phyloP scores from a whole-genome alignment of 495 filamentous ascomycete genomes.

The Aspergillus panamensis region DNA sequence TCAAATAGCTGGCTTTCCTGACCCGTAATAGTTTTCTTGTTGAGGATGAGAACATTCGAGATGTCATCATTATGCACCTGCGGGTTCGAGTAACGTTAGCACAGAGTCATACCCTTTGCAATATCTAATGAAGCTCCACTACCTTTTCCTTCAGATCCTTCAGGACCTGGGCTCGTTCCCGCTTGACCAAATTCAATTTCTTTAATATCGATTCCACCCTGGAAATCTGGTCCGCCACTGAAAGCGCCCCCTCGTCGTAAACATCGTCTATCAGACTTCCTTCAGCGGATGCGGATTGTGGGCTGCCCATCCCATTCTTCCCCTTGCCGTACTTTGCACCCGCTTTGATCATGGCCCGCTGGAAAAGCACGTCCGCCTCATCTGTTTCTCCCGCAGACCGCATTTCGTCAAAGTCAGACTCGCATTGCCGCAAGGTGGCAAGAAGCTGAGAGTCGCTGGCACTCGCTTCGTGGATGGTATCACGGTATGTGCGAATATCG shows the following conservation, averaged over 20 bases:
- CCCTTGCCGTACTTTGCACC: slow-evolving; percentile 59
- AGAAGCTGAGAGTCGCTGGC: slow-evolving; percentile 85
- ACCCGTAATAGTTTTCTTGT: slow-evolving; percentile 84
- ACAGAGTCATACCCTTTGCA: neutral
- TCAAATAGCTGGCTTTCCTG: slow-evolving; percentile 90
- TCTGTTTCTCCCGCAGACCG: slow-evolving; percentile 80
- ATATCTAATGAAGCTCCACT: slow-evolving; percentile 3
- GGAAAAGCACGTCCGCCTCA: slow-evolving; percentile 85
- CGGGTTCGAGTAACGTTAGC: slow-evolving; percentile 2
- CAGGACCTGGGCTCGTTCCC: slow-evolving; percentile 83
- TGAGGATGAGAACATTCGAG: slow-evolving; percentile 91
- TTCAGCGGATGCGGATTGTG: slow-evolving; percentile 54
- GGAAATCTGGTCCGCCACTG: slow-evolving; percentile 84
- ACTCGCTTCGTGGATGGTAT: slow-evolving; percentile 84
- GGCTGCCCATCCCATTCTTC: slow-evolving; percentile 60
- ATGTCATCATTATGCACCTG: slow-evolving; percentile 96
- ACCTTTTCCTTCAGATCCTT: slow-evolving; percentile 98
- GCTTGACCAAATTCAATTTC: slow-evolving; percentile 86
- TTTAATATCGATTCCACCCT: slow-evolving; percentile 88
- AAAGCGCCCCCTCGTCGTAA: slow-evolving; percentile 72
- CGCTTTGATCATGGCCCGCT: slow-evolving; percentile 72
- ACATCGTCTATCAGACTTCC: slow-evolving; percentile 86
- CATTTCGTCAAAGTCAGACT: slow-evolving; percentile 94
- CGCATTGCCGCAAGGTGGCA: slow-evolving; percentile 75
- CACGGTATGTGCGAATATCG: slow-evolving; percentile 81